Evolutionary conservation across 2,329 filamentous ascomycete genomes (phyloP).

Genomic region (Didymella keratinophila): DNA sequence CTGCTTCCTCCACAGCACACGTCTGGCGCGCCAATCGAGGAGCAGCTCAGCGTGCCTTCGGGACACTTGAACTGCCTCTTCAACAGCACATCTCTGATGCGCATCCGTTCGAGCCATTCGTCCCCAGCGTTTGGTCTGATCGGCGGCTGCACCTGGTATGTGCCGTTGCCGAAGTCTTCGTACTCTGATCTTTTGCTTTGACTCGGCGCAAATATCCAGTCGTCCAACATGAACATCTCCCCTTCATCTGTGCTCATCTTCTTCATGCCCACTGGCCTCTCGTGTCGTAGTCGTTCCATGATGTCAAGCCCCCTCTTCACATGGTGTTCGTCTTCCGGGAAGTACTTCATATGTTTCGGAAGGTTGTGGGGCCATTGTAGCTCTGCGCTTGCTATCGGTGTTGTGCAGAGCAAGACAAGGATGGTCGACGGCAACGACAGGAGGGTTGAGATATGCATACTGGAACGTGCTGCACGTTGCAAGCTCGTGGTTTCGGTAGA

Average conservation of each 20-base stretch:
- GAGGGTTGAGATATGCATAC: conserved; percentile 39
- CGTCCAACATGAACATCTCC: conserved; percentile 77
- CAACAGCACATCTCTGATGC: conserved; percentile 50
- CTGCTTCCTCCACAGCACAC: conserved; percentile 75
- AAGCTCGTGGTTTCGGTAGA: conserved; percentile 17
- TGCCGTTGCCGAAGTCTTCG: conserved; percentile 30
- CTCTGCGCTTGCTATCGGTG: conserved; percentile 34
- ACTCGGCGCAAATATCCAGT: conserved; percentile 61
- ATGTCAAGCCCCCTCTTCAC: conserved; percentile 53
- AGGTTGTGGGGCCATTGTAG: conserved; percentile 59
- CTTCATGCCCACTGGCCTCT: conserved; percentile 68
- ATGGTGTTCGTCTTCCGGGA: conserved; percentile 56
- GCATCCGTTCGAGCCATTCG: conserved; percentile 50
- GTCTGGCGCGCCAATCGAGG: conserved; percentile 69
- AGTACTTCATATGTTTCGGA: conserved; percentile 56
- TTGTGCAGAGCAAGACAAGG: conserved; percentile 40
- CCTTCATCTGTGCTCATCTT: conserved; percentile 76
- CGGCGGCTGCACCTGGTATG: conserved; percentile 34
- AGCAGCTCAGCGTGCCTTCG: conserved; percentile 69
- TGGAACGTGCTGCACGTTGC: conserved; percentile 10
- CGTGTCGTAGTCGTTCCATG: conserved; percentile 49
- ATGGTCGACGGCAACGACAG: conserved; percentile 43
- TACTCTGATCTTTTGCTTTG: conserved; percentile 19
- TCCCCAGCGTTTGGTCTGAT: conserved; percentile 38
- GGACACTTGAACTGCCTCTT: conserved; percentile 72